phyloP scores from a whole-genome alignment of 345 rosid species.

The Rhizophora apiculata region DNA sequence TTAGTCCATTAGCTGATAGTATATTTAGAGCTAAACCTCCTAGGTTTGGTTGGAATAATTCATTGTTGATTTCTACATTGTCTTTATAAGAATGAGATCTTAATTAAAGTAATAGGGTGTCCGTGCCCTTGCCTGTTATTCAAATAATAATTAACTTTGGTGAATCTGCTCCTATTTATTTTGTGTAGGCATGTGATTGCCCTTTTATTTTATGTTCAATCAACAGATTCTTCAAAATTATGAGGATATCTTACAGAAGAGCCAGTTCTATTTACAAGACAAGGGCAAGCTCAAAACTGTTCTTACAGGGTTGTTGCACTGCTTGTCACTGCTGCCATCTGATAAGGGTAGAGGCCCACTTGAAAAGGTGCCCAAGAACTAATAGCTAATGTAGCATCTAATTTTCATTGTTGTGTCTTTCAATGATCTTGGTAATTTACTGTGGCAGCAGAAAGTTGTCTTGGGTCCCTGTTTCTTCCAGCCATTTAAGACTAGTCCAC shows the following conservation, averaged over 20 bases:
- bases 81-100: background rate
- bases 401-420: too few species aligned
- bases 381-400: background rate
- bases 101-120: background rate
- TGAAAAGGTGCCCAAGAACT: constrained; percentile 39
- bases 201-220: constrained; percentile 7
- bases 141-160: background rate
- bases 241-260: constrained; percentile 59
- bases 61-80: background rate
- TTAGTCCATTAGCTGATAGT: too few species aligned
- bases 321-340: constrained; percentile 64
- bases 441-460: too few species aligned
- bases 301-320: constrained; percentile 67
- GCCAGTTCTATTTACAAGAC: constrained; percentile 63
- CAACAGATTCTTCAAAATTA: constrained; percentile 75
- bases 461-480: too few species aligned
- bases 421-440: too few species aligned
- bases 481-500: background rate
- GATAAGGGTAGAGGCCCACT: constrained; percentile 31
- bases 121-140: background rate
- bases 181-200: constrained; percentile 8
- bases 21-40: too few species aligned
- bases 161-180: background rate
- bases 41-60: too few species aligned
- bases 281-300: constrained; percentile 63